Conservation (phyloP, 331 rosid genomes). For the Phaseolus coccineus region DNA sequence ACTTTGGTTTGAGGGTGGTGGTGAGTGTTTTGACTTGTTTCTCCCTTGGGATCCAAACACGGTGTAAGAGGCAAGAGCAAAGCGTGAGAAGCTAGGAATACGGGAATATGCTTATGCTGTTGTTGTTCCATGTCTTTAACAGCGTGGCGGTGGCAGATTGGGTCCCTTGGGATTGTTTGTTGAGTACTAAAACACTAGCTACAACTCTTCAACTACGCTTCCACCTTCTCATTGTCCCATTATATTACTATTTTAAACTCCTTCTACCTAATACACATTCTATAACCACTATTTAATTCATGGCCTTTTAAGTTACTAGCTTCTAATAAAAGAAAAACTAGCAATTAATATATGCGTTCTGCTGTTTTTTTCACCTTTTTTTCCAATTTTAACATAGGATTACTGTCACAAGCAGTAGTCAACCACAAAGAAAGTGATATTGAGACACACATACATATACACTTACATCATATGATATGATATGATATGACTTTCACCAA, state of each 20-base stretch:
- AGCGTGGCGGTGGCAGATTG: neutral
- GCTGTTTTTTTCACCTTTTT: neutral
- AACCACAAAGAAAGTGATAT: no score
- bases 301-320: no score
- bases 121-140: neutral
- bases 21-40: neutral
- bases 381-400: no score
- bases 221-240: neutral
- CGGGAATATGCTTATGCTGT: neutral
- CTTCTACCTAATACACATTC: no score
- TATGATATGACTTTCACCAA: no score
- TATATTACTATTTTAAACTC: no score
- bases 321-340: no score
- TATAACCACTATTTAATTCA: no score
- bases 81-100: neutral
- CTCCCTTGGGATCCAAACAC: neutral
- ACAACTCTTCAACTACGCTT: neutral
- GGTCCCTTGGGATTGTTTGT: neutral
- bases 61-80: neutral
- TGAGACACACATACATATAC: no score
- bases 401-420: no score
- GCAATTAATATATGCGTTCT: no score
- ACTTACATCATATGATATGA: no score
- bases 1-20: neutral
- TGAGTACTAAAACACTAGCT: neutral